Percentiles rank a stretch among this genome's conserved stretches.
Evolutionary conservation across 805 yeast species (phyloP).

Genomic region (Starmera quercuum): DNA sequence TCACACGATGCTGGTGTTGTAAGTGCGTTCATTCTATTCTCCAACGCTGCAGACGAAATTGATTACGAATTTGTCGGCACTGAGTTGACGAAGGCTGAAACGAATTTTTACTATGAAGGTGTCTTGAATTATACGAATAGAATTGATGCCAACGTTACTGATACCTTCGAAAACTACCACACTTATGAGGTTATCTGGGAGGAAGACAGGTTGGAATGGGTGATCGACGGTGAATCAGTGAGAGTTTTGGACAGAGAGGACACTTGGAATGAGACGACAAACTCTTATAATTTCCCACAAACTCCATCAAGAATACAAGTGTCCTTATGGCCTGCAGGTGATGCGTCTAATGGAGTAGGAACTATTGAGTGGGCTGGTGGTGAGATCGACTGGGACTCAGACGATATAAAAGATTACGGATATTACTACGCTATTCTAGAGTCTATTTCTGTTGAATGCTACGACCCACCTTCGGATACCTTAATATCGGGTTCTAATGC

Average conservation of each 20-base stretch:
- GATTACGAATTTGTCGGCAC: constrained; percentile 85
- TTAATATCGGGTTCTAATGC: constrained; percentile 36
- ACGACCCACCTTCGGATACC: constrained; percentile 61
- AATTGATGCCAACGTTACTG: constrained; percentile 28
- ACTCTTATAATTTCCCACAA: constrained; percentile 55
- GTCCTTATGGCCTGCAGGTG: constrained; percentile 78
- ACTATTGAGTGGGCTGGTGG: constrained; percentile 89
- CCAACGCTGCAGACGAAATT: constrained; percentile 85
- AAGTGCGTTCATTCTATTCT: constrained; percentile 71
- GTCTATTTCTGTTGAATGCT: constrained; percentile 55
- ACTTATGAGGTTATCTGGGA: constrained; percentile 76
- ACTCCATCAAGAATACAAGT: constrained; percentile 69
- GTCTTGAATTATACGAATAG: constrained; percentile 58
- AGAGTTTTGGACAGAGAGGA: constrained; percentile 57
- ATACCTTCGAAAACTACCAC: constrained; percentile 66
- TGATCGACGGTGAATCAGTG: constrained; percentile 56
- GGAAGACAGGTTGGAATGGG: constrained; percentile 66
- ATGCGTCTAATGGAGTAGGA: constrained; percentile 43
- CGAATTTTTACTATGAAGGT: constrained; percentile 79
- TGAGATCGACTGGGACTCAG: constrained; percentile 69
- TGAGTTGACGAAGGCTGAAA: constrained; percentile 57
- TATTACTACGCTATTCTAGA: constrained; percentile 66
- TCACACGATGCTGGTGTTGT: constrained; percentile 77
- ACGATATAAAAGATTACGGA: constrained; percentile 69
- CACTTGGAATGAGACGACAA: constrained; percentile 56